These are phyloP conservation scores for Lipomyces yamadae DNA, from an alignment of 805 yeast genomes.

Conservation along the genomic window DNA sequence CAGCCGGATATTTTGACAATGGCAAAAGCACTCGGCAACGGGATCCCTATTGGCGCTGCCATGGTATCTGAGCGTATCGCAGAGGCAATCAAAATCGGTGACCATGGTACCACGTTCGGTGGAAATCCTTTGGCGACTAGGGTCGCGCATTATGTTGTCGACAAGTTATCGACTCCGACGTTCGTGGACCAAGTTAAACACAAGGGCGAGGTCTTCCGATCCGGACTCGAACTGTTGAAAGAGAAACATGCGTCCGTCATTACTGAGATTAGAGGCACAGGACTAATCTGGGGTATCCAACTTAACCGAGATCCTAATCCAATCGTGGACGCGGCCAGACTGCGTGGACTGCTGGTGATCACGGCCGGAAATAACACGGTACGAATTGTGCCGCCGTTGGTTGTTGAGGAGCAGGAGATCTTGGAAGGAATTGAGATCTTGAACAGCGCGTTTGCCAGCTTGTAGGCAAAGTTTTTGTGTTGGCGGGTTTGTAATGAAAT, in stretches of 20 bases:
- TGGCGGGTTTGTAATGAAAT: no score
- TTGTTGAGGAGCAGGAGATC: slow-evolving; percentile 71
- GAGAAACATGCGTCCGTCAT: slow-evolving; percentile 65
- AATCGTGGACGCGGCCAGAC: slow-evolving; percentile 72
- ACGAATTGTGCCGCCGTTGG: slow-evolving; percentile 90
- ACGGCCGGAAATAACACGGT: slow-evolving; percentile 92
- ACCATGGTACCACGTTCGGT: slow-evolving; percentile 97
- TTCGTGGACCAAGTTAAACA: slow-evolving; percentile 65
- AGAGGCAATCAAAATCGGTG: slow-evolving; percentile 76
- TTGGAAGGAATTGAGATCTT: slow-evolving; percentile 74
- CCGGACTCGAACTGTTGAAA: slow-evolving; percentile 49
- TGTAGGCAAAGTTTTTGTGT: background rate
- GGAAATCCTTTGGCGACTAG: slow-evolving; percentile 93
- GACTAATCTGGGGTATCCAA: slow-evolving; percentile 84
- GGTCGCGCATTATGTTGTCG: slow-evolving; percentile 77
- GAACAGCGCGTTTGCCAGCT: slow-evolving; percentile 54
- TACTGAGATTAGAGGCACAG: slow-evolving; percentile 80
- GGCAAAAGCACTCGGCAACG: slow-evolving; percentile 97
- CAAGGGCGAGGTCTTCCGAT: slow-evolving; percentile 62
- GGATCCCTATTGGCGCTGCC: slow-evolving; percentile 95
- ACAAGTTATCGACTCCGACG: slow-evolving; percentile 61
- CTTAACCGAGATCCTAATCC: slow-evolving; percentile 64
- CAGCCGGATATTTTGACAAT: slow-evolving; percentile 93
- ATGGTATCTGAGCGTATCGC: slow-evolving; percentile 83
- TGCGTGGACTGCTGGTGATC: slow-evolving; percentile 79